Percentiles rank a stretch among this genome's conserved stretches.
Conservation (phyloP, 768 basidiomycete species). For the Leucosporidium yakuticum region DNA sequence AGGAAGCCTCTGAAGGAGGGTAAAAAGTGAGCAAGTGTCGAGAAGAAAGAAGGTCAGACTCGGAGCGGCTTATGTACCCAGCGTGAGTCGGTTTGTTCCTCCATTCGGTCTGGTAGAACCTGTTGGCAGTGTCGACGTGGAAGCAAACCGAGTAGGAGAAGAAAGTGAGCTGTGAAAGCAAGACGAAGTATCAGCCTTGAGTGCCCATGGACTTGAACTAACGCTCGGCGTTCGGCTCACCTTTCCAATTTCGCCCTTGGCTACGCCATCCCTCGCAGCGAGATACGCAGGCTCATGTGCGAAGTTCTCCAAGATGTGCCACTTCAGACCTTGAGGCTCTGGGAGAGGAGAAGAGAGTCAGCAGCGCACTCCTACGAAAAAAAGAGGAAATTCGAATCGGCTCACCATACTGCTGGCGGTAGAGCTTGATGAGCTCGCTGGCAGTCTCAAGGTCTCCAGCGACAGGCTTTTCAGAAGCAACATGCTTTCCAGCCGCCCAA, state of each 20-base stretch:
- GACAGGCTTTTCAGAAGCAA: background rate
- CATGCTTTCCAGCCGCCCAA: background rate
- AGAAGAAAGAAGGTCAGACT: too few relatives aligned
- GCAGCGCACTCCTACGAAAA: background rate
- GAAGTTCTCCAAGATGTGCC: slow-evolving; percentile 1
- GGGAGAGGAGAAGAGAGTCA: background rate
- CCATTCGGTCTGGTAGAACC: background rate
- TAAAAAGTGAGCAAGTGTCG: background rate
- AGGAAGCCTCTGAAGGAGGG: background rate
- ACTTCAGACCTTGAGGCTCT: background rate
- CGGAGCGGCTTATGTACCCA: background rate
- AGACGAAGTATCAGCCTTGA: too few relatives aligned
- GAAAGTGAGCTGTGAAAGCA: background rate
- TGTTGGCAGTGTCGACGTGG: background rate
- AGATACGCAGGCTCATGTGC: background rate
- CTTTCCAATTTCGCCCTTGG: background rate
- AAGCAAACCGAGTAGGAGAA: background rate
- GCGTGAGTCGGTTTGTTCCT: background rate
- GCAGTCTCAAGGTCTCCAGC: background rate
- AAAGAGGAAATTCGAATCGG: too few relatives aligned
- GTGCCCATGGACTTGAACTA: too few relatives aligned
- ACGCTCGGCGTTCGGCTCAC: too few relatives aligned
- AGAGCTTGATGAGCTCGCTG: background rate
- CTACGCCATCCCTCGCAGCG: background rate
- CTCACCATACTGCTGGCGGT: background rate